These are phyloP conservation scores for Staphylotrichum longicolle DNA, from an alignment of 495 filamentous ascomycete genomes.

Conservation along the genomic window DNA sequence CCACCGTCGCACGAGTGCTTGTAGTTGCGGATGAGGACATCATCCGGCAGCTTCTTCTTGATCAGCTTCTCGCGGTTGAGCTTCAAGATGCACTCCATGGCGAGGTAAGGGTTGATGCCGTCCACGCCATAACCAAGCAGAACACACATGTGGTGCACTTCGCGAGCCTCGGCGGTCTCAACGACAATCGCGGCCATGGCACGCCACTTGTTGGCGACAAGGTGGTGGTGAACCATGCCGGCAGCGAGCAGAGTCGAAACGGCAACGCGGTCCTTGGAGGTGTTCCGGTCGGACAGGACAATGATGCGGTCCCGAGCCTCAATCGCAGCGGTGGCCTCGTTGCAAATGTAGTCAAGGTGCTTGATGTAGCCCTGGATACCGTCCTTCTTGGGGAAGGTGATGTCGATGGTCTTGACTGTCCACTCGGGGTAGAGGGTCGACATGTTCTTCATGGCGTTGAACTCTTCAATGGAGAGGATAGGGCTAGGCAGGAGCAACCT, in stretches of 20 bases:
- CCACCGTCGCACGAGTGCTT: constrained; percentile 97
- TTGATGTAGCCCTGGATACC: constrained; percentile 84
- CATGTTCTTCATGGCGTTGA: constrained; percentile 85
- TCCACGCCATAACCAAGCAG: constrained; percentile 95
- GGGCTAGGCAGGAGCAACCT: constrained; percentile 86
- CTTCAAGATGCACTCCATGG: constrained; percentile 97
- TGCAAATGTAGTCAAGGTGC: constrained; percentile 86
- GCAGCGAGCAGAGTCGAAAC: constrained; percentile 89
- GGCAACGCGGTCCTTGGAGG: constrained; percentile 76
- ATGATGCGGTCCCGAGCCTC: constrained; percentile 82
- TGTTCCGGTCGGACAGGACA: constrained; percentile 87
- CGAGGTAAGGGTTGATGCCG: constrained; percentile 94
- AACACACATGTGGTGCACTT: constrained; percentile 99
- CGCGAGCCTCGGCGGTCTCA: constrained; percentile 94
- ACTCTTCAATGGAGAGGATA: constrained; percentile 86
- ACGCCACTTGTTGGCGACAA: constrained; percentile 96
- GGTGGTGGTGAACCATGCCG: constrained; percentile 94
- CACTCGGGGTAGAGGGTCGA: constrained; percentile 71
- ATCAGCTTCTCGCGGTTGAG: constrained; percentile 95
- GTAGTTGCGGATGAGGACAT: constrained; percentile 91
- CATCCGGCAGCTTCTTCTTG: constrained; percentile 80
- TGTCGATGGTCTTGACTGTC: constrained; percentile 91
- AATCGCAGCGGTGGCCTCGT: constrained; percentile 80
- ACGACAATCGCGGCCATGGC: constrained; percentile 84
- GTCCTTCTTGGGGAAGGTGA: constrained; percentile 89